A percentile compares a stretch with the other conserved stretches of the same genome.
Evolutionary conservation across 2,329 filamentous ascomycete genomes (phyloP).

Genomic region (Taxawa tesnikishii): DNA sequence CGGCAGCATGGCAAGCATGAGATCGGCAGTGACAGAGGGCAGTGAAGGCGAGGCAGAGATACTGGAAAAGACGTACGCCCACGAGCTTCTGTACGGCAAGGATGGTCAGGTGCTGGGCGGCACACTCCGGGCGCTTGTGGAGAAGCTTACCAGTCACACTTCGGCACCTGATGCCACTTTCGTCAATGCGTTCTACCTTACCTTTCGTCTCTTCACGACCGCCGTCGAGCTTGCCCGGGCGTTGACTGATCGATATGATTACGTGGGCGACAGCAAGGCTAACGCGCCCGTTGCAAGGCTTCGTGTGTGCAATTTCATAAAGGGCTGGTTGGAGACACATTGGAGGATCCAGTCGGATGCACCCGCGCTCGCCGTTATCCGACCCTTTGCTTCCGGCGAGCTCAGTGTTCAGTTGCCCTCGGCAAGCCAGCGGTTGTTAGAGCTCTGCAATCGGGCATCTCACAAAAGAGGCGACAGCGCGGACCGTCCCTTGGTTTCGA

Average conservation of each 20-base stretch:
- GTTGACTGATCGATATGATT: constrained; percentile 85
- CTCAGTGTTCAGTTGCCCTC: constrained; percentile 58
- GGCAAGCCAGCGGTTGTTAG: constrained; percentile 67
- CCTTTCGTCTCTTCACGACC: constrained; percentile 84
- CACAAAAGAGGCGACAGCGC: constrained; percentile 26
- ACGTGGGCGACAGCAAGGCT: constrained; percentile 65
- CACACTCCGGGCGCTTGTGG: constrained; percentile 80
- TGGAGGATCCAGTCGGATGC: constrained; percentile 78
- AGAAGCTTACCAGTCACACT: constrained; percentile 85
- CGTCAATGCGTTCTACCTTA: constrained; percentile 89
- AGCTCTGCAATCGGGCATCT: constrained; percentile 59
- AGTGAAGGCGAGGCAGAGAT: constrained; percentile 65
- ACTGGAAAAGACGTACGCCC: constrained; percentile 83
- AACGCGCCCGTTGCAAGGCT: constrained; percentile 72
- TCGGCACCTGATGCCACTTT: constrained; percentile 86
- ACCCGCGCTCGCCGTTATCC: constrained; percentile 61
- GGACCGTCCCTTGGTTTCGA: constrained; percentile 51
- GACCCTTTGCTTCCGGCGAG: constrained; percentile 65
- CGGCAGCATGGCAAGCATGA: constrained; percentile 53
- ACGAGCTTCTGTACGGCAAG: constrained; percentile 87
- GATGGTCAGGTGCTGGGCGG: constrained; percentile 92
- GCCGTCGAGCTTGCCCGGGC: constrained; percentile 66
- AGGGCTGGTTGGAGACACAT: constrained; percentile 92
- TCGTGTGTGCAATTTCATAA: constrained; percentile 91
- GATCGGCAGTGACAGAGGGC: constrained; percentile 47